Percentiles rank a stretch among this genome's conserved stretches.
These are phyloP conservation scores for Holtermanniella nyarrowii DNA, from an alignment of 768 basidiomycete species.

Conservation along the genomic window DNA sequence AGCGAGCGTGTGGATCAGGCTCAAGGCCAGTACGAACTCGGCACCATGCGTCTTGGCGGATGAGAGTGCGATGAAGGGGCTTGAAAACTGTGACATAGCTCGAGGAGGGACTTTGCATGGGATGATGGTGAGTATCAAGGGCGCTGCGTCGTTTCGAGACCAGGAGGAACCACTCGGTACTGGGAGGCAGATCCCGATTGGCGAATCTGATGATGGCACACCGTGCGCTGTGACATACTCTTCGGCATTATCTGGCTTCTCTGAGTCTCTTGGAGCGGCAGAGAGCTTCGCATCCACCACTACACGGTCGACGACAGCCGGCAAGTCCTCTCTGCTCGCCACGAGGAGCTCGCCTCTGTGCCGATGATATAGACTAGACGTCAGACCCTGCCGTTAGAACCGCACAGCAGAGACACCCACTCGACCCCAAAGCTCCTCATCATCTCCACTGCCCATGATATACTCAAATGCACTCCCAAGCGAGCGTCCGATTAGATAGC, in stretches of 20 bases:
- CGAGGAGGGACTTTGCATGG: not conserved
- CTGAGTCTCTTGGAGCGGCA: not conserved
- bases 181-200: not conserved
- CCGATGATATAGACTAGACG: constrained; percentile 61
- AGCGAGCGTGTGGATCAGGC: not conserved
- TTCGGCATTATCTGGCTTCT: not conserved
- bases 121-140: not conserved
- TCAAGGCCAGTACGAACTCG: not conserved
- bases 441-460: constrained; percentile 89
- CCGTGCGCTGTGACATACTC: constrained; percentile 1
- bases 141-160: not conserved
- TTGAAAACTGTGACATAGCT: not conserved
- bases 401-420: constrained; percentile 41
- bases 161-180: not conserved
- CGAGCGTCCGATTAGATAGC: constrained; percentile 40
- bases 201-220: constrained; percentile 4
- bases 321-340: constrained; percentile 48
- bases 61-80: not conserved
- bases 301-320: constrained; percentile 38
- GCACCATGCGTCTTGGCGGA: not conserved
- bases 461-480: constrained; percentile 69
- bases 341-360: constrained; percentile 48
- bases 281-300: constrained; percentile 8
- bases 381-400: constrained; percentile 53
- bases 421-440: constrained; percentile 82